A percentile compares a stretch with the other conserved stretches of the same genome.
Evolutionary conservation across 331 rosid genomes (phyloP).

Genomic region (Telfairia occidentalis): DNA sequence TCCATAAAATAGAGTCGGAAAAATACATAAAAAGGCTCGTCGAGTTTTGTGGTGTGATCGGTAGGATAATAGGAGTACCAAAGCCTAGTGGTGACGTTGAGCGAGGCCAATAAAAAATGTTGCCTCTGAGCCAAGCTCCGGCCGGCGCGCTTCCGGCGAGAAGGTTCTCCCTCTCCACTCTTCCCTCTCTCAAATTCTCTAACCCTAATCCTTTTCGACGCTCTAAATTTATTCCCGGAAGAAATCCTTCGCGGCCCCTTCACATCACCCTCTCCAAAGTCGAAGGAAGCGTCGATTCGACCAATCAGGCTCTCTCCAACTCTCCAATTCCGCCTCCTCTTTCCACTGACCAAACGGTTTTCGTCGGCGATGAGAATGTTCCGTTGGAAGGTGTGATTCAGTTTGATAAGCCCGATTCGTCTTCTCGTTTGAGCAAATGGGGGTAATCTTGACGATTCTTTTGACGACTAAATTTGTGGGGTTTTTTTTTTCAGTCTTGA

Average conservation of each 20-base stretch:
- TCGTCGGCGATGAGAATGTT: constrained; percentile 50
- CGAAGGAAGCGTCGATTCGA: constrained; percentile 35
- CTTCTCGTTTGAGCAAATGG: constrained; percentile 60
- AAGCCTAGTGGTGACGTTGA: neutral
- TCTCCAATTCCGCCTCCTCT: constrained; percentile 25
- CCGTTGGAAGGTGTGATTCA: constrained; percentile 93
- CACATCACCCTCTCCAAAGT: constrained; percentile 46
- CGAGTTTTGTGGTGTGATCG: constrained; percentile 1
- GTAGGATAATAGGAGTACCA: neutral
- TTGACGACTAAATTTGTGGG: neutral
- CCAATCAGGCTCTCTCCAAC: constrained; percentile 18
- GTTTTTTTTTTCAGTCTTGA: neutral
- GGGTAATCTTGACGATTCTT: constrained; percentile 33
- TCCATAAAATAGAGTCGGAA: neutral
- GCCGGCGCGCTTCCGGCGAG: constrained; percentile 36
- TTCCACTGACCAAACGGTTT: constrained; percentile 38
- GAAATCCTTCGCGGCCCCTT: constrained; percentile 25
- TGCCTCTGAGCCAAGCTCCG: constrained; percentile 45
- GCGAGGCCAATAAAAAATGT: neutral
- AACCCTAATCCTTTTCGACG: constrained; percentile 35
- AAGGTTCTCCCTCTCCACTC: constrained; percentile 27
- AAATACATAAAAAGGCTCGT: neutral
- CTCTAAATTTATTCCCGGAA: constrained; percentile 23
- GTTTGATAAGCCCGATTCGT: constrained; percentile 55
- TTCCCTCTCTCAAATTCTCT: constrained; percentile 27